Conservation (phyloP, 1,284 basidiomycete species). For the Thecaphora thlaspeos region DNA sequence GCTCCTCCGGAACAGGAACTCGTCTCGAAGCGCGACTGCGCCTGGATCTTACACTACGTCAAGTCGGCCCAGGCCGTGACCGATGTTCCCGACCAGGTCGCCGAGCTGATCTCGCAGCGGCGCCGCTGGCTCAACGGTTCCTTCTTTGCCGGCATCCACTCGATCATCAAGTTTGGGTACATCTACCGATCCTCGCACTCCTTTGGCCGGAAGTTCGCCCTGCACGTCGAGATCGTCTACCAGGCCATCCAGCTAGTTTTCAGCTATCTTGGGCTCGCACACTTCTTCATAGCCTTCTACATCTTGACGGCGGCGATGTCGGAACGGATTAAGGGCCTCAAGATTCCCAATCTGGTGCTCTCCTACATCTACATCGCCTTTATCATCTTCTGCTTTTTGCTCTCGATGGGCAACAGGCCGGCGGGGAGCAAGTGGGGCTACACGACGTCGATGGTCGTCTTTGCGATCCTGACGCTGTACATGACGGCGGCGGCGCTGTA, state of each 20-base stretch:
- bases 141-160: slow-evolving; percentile 56
- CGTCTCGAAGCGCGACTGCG: slow-evolving; percentile 58
- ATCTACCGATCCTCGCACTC: slow-evolving; percentile 55
- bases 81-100: slow-evolving; percentile 50
- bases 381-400: slow-evolving; percentile 54
- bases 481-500: slow-evolving; percentile 54
- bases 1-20: slow-evolving; percentile 57
- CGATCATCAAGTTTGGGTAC: slow-evolving; percentile 56
- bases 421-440: slow-evolving; percentile 51
- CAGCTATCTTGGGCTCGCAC: slow-evolving; percentile 53
- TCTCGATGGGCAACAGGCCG: slow-evolving; percentile 56
- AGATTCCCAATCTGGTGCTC: slow-evolving; percentile 48
- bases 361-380: slow-evolving; percentile 56
- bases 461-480: slow-evolving; percentile 51
- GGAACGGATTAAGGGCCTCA: slow-evolving; percentile 36
- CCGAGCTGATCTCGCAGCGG: slow-evolving; percentile 53
- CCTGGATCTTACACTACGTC: slow-evolving; percentile 55
- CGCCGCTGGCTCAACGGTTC: slow-evolving; percentile 55
- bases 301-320: slow-evolving; percentile 49
- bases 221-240: slow-evolving; percentile 57
- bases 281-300: slow-evolving; percentile 48
- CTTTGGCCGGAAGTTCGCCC: slow-evolving; percentile 42
- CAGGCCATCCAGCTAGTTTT: slow-evolving; percentile 52
- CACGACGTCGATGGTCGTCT: slow-evolving; percentile 50
- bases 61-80: slow-evolving; percentile 53